Evolutionary conservation across 2,329 filamentous ascomycete genomes (phyloP), one percentile per base, ranked within the genome.

Genomic region (Colletotrichum acutatum): DNA sequence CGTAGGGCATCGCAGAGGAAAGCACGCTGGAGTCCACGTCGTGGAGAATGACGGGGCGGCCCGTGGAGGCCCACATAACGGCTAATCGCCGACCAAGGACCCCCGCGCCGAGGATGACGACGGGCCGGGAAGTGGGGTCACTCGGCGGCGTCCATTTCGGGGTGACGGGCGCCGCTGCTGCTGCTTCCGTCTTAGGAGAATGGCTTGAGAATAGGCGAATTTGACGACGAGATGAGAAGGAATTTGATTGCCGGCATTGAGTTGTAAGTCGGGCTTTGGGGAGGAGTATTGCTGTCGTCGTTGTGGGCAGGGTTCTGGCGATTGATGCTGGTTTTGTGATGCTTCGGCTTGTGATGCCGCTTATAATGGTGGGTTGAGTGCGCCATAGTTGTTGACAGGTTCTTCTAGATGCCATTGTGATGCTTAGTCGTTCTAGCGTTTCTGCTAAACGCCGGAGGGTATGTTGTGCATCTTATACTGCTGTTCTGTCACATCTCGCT

Each of bases 21-120:
- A 80, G 76, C 0, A 76, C 78, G 4, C 75, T 72, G 4, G 66
- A 53, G 7, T 77, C 77, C 22, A 74, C 74, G 74, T 80, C 79
- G 67, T 80, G 78, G 66, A 80, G 61, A 22, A 78, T 76, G 5
- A 80, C 79, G 4, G 79, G 74, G 59, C 80, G 66, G 52, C 66
- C 26, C 75, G 79, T 73, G 76, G 82, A 75, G 76, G 77, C 66
- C 79, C 72, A 77, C 74, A 82, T 58, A n/a, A 76, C 74, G 76
- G 82, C 83, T 4, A 85, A 77, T 7, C 83, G 82, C 12, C 82
- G 79, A 46, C 84, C 84, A 1, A 85, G 78, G 28, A 84, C 82
- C 12, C 84, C 84, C 3, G 81, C 83, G 1, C 84, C 84, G 26
- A 85, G 76, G n/a, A 85, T 76, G 6, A 80, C 77, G 4, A 85